These are phyloP conservation scores for Ganoderma leucocontextum DNA, from an alignment of 1,284 basidiomycete species.

Conservation along the genomic window DNA sequence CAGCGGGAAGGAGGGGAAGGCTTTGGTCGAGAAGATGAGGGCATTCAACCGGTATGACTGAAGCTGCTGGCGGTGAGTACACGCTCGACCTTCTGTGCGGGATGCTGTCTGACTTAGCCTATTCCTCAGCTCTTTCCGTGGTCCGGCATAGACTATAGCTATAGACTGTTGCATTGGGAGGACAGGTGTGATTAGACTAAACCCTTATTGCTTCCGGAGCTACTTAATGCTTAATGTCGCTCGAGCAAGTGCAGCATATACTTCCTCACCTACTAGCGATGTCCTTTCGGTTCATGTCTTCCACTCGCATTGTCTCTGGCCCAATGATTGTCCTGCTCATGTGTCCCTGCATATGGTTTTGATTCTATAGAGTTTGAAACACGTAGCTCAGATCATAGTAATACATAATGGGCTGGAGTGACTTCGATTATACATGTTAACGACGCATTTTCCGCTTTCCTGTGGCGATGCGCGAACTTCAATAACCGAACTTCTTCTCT, in stretches of 20 bases:
- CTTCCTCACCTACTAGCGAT: not conserved
- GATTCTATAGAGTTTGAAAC: not conserved
- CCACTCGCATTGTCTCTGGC: not conserved
- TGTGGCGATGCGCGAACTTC: not conserved
- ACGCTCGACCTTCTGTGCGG: not conserved
- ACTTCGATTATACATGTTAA: not conserved
- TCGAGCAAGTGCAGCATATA: not conserved
- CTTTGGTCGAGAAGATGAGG: constrained; percentile 19
- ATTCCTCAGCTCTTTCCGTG: not conserved
- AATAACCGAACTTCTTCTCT: constrained; percentile 29
- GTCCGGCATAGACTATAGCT: constrained; percentile 7
- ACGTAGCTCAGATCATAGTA: not conserved
- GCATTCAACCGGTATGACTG: constrained; percentile 30
- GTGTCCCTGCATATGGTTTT: not conserved
- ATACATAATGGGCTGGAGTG: constrained; percentile 1
- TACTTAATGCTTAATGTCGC: not conserved
- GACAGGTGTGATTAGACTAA: constrained; percentile 19
- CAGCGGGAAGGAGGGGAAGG: constrained; percentile 19
- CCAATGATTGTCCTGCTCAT: not conserved
- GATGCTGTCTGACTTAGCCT: not conserved
- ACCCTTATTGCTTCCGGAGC: not conserved
- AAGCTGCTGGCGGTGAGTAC: not conserved
- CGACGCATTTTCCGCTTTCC: not conserved
- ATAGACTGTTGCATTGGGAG: constrained; percentile 8
- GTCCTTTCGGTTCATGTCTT: not conserved